These are phyloP conservation scores for Fusarium metavorans DNA, from an alignment of 2,329 filamentous ascomycete genomes.

Conservation along the genomic window DNA sequence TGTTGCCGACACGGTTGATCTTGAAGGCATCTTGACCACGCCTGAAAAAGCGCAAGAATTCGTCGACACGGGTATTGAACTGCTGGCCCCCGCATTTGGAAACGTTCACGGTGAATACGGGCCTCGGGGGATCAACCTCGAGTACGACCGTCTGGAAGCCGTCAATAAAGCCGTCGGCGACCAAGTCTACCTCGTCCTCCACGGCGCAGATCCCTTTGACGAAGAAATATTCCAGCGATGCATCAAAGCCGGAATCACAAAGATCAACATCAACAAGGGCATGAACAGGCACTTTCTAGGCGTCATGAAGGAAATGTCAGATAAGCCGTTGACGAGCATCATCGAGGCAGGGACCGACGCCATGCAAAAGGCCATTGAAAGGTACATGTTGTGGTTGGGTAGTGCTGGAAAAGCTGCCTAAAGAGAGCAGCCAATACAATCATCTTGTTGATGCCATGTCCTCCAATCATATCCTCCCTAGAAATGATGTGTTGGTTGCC, in stretches of 20 bases:
- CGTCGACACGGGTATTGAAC: conserved; percentile 77
- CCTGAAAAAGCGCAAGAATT: conserved; percentile 78
- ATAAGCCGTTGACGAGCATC: conserved; percentile 59
- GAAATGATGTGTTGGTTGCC: neutral
- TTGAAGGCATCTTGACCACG: conserved; percentile 69
- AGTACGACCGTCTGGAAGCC: conserved; percentile 39
- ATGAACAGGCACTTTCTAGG: conserved; percentile 62
- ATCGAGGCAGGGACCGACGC: conserved; percentile 60
- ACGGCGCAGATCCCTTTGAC: conserved; percentile 62
- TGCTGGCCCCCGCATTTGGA: conserved; percentile 80
- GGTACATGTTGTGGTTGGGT: conserved; percentile 59
- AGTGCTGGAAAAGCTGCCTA: conserved; percentile 58
- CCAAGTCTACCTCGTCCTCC: conserved; percentile 59
- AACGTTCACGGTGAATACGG: conserved; percentile 84
- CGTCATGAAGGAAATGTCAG: conserved; percentile 59
- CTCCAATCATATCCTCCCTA: neutral
- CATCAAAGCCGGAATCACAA: conserved; percentile 59
- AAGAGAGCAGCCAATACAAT: conserved; percentile 24
- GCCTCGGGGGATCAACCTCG: conserved; percentile 59
- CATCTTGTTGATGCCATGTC: neutral
- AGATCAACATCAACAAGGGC: conserved; percentile 65
- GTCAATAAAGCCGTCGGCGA: conserved; percentile 59
- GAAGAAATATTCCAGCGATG: conserved; percentile 58
- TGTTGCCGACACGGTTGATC: conserved; percentile 69
- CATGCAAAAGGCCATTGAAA: conserved; percentile 62